phyloP scores from a whole-genome alignment of 805 yeast species.

The Maudiozyma pseudohumilis region DNA sequence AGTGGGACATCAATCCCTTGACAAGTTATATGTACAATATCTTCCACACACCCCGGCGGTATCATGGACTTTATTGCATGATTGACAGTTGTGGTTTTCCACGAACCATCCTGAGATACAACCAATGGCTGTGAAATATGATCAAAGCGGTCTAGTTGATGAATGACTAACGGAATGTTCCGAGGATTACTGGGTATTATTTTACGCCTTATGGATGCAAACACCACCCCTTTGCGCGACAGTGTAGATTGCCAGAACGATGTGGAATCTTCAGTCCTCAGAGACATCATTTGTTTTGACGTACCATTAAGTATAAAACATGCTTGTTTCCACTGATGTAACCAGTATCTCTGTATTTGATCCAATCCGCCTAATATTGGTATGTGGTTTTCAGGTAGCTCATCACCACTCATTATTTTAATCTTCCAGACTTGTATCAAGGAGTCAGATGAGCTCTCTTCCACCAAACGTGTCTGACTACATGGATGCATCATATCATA shows the following conservation, averaged over 20 bases:
- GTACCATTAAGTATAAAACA: slow-evolving; percentile 66
- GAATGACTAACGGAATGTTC: slow-evolving; percentile 12
- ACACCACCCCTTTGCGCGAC: slow-evolving; percentile 14
- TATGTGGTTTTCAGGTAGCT: slow-evolving; percentile 39
- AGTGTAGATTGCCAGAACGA: slow-evolving; percentile 47
- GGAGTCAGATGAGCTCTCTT: slow-evolving; percentile 3
- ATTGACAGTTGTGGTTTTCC: background rate
- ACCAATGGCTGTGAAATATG: background rate
- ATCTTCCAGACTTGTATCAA: slow-evolving; percentile 38
- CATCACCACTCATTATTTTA: slow-evolving; percentile 30
- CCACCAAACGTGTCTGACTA: background rate
- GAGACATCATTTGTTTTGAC: slow-evolving; percentile 70
- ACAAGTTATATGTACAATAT: slow-evolving; percentile 25
- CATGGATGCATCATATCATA: slow-evolving; percentile 36
- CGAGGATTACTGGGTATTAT: slow-evolving; percentile 11
- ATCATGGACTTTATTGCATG: background rate
- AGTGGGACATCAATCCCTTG: slow-evolving; percentile 50
- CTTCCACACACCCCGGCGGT: too few relatives aligned
- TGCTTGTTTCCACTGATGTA: slow-evolving; percentile 76
- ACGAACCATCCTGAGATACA: background rate
- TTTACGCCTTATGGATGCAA: slow-evolving; percentile 18
- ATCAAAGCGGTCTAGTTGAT: slow-evolving; percentile 20
- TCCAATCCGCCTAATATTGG: slow-evolving; percentile 31
- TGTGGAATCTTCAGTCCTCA: slow-evolving; percentile 53
- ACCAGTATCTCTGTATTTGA: slow-evolving; percentile 40